Evolutionary conservation across 306 rosid species (phyloP), one percentile per base, ranked within the genome.

Genomic region (Malus sieversii): DNA sequence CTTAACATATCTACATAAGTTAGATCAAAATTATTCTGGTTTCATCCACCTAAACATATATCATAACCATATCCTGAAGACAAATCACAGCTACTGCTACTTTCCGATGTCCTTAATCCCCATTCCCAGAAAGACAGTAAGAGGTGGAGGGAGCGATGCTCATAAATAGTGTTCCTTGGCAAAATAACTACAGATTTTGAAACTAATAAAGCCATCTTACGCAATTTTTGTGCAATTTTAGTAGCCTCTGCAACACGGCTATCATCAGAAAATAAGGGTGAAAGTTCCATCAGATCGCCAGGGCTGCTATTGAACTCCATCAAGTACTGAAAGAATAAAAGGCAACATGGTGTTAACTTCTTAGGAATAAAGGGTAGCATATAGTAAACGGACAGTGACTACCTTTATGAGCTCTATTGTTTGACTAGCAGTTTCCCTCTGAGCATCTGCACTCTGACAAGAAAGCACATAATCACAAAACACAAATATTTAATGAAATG

Each of bases 261-360:
- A 78, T 96, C 99, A 84, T 96, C 99, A 66, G 99, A 96, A 86
- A 96, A 96, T 73, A 96, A 83, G 66, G 99, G 96, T 68, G 99
- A 96, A 77, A 96, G 99, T 85, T 96, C 99, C 98, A 96, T 96
- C 42, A 96, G 85, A 81, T 96, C 99, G 3, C 98, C 99, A 7
- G 98, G 99, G 84, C 98, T 96, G 86, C 99, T 85, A 87, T 96
- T 96, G 82, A 96, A 96, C 87, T 96, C 99, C 99, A 92, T 92
- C 88, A 96, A 86, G 87, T 96, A 96, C 99, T 96, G 97, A 87
- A 85, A 46, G 72, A 85, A 83, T 75, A 78, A 83, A 53, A 82
- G 77, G 66, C 66, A 82, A 68, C 75, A 77, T 5, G 62, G 71
- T 61, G 73, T 89, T 81, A 87, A 65, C 65, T 72, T 70, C 78